Conservation (phyloP, 2,329 filamentous ascomycete genomes). For the Pseudocercospora eumusae region DNA sequence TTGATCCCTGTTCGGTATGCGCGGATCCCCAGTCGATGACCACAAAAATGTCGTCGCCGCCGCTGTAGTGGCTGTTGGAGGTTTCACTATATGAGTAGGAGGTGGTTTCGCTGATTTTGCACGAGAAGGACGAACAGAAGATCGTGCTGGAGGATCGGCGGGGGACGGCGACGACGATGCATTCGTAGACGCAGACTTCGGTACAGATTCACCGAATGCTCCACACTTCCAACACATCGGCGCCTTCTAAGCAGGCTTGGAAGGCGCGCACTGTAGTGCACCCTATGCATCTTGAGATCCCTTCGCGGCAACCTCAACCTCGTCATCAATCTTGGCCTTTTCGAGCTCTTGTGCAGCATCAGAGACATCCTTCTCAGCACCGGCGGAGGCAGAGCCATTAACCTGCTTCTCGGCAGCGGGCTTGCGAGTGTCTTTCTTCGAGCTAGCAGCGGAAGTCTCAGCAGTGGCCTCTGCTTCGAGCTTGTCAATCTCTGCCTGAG, state of each 20-base stretch:
- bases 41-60: not conserved
- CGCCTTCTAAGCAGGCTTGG: not conserved
- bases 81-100: not conserved
- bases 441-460: conserved; percentile 50
- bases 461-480: conserved; percentile 70
- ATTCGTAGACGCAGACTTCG: not conserved
- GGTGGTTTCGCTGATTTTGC: not conserved
- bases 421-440: conserved; percentile 40
- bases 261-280: not conserved
- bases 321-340: conserved; percentile 62
- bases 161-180: not conserved
- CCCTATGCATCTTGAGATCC: not conserved
- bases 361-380: conserved; percentile 58
- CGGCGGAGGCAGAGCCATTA: conserved; percentile 56
- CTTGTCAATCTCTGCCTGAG: conserved; percentile 90
- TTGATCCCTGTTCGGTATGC: not conserved
- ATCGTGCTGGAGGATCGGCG: not conserved
- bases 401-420: conserved; percentile 54
- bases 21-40: not conserved
- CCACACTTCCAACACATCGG: not conserved
- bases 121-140: not conserved
- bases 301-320: conserved; percentile 16
- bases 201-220: not conserved
- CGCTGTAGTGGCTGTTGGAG: not conserved
- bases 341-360: conserved; percentile 63